Evolutionary conservation across 2,329 filamentous ascomycete genomes (phyloP), one percentile per base, ranked within the genome.

Genomic region (Penicillium sp.): DNA sequence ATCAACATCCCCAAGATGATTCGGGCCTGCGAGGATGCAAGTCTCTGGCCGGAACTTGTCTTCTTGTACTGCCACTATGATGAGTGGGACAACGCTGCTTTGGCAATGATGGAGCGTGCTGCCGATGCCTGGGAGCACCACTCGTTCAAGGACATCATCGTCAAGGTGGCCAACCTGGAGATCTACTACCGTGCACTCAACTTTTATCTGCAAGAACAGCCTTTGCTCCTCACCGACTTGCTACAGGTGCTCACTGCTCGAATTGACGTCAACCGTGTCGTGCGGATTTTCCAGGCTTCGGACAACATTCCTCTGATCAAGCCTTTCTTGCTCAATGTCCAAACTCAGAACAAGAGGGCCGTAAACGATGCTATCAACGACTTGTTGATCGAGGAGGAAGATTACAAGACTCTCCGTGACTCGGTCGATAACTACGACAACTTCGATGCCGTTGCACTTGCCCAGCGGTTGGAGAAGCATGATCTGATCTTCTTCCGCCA

Each of bases 391-490:
- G 93, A 98, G 71, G 93, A 98, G 71, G 94, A 98, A 67, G 94
- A 98, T 69, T 91, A 98, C 80, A 97, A 98, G 83, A 96, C 91
- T 15, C 79, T 98, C 26, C 86, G 89, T 45, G 93, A 98, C 72
- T 98, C 93, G 2, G 91, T 96, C 10, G 88, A 96, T 74, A 95
- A 95, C 74, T 95, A 96, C 70, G 93, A 98, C 77, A 98, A 98
- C 74, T 98, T 97, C 67, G 94, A 98, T 68, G 85, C 91, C 3
- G 87, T 95, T 41, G 90, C 94, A 22, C 81, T 98, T 53, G 94
- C 93, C 2, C 81, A 86, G 67, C 87, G 93, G 48, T 78, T 98
- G 10, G 94, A 98, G 80, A 93, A 93, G 76, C 94, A 98, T 66
- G 93, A 98, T 49, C 76, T 98, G 43, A 90, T 98, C 57, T 98